Evolutionary conservation across 345 rosid genomes (phyloP), one percentile per base, ranked within the genome.

Genomic region (Camelina neglecta): DNA sequence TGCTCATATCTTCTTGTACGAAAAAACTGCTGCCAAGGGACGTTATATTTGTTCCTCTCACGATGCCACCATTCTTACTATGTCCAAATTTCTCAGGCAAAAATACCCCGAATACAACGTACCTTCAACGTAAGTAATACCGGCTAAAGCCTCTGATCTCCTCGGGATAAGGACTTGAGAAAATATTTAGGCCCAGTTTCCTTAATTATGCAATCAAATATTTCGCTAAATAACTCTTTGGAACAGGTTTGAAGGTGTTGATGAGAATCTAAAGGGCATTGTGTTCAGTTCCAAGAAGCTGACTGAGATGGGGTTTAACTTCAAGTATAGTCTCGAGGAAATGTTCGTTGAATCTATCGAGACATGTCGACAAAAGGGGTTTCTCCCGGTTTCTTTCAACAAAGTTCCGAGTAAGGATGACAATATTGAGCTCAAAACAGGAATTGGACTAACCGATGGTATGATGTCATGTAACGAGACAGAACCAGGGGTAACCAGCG

Each of bases 1-100:
- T 41, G 73, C 94, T 26, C 99, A 95, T 69, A 87, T 92, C 58
- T 90, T 79, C 81, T 61, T 90, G 75, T 92, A 54, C 50, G 94
- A 95, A 83, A 50, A 89, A 63, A 90, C 86, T 5, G 57, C 71
- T 20, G 93, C 98, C 2, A 79, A 88, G 67, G 99, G 99, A 36
- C 90, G 98, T 5, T 95, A 92, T 79, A 74, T 95, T 44, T 89
- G 98, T 79, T 88, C 87, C 60, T 83, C 96, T 8, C 82, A 90
- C 24, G 81, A 78, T 13, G 96, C 89, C 5, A 82, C 81, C 54
- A 88, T 95, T 77, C 58, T 84, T 62, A 83, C 82, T n/a, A 60
- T 92, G 39, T 88, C 93, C 1, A 38, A 78, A 24, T 5, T 92
- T 71, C 83, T 95, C 0, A 68, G 75, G 62, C 66, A 79, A 66